phyloP scores from a whole-genome alignment of 2,329 filamentous ascomycete species.

The Neofusicoccum ribis region DNA sequence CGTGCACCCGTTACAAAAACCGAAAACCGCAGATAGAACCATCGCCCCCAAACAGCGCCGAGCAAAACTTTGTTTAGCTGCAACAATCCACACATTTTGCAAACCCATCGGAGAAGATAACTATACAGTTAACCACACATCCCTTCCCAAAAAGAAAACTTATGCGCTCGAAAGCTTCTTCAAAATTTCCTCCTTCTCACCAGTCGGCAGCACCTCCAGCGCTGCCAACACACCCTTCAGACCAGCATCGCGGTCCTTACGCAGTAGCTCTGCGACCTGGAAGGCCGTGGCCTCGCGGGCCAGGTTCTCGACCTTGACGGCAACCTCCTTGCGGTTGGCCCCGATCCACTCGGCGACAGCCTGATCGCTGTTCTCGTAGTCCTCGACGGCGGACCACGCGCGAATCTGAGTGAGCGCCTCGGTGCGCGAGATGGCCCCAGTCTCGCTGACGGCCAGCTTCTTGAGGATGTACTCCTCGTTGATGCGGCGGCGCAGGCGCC shows the following conservation, averaged over 20 bases:
- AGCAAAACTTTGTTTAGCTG: no score
- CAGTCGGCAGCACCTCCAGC: slow-evolving; percentile 80
- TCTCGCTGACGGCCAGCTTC: slow-evolving; percentile 65
- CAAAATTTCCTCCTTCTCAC: slow-evolving; percentile 83
- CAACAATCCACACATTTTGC: no score
- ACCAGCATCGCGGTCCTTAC: slow-evolving; percentile 66
- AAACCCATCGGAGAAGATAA: neutral
- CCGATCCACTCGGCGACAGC: slow-evolving; percentile 95
- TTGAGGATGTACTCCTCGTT: slow-evolving; percentile 98
- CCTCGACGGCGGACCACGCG: slow-evolving; percentile 77
- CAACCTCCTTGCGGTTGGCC: slow-evolving; percentile 81
- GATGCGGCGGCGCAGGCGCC: slow-evolving; percentile 92
- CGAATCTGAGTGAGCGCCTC: slow-evolving; percentile 73
- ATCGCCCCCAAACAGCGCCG: neutral
- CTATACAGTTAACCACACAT: neutral
- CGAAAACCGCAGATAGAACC: neutral
- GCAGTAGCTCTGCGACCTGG: slow-evolving; percentile 68
- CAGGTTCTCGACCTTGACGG: slow-evolving; percentile 80
- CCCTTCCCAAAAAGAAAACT: neutral
- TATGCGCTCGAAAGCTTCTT: slow-evolving; percentile 44
- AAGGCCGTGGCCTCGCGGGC: slow-evolving; percentile 72
- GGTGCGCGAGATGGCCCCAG: slow-evolving; percentile 56
- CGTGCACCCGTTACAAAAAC: neutral
- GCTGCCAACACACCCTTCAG: slow-evolving; percentile 86
- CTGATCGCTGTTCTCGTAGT: slow-evolving; percentile 77